Percentiles rank a stretch among this genome's conserved stretches.
Evolutionary conservation across 805 yeast genomes (phyloP).

Genomic region (Candida yuanshanica): DNA sequence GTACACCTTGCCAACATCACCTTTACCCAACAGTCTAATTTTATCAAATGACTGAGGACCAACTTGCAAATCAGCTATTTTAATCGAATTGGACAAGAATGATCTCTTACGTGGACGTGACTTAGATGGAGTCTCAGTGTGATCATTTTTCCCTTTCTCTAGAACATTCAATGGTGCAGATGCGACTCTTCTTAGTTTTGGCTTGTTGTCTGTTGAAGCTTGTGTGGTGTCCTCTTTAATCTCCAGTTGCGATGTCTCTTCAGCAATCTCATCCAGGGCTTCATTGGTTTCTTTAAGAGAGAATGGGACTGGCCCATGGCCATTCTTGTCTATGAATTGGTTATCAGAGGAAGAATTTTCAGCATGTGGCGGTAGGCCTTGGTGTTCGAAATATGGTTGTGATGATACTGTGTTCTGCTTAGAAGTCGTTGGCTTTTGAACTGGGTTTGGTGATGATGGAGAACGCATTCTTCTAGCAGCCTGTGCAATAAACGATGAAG

Average conservation of each 20-base stretch:
- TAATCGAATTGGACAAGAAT: slow-evolving; percentile 55
- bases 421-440: neutral
- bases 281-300: slow-evolving; percentile 23
- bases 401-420: slow-evolving; percentile 19
- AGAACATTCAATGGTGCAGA: slow-evolving; percentile 72
- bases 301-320: slow-evolving; percentile 27
- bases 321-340: slow-evolving; percentile 8
- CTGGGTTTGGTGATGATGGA: slow-evolving; percentile 28
- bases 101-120: slow-evolving; percentile 40
- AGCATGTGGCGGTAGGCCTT: slow-evolving; percentile 53
- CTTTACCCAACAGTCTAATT: slow-evolving; percentile 86
- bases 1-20: slow-evolving; percentile 97
- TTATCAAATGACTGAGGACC: slow-evolving; percentile 85
- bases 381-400: slow-evolving; percentile 51
- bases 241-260: slow-evolving; percentile 22
- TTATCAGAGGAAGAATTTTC: slow-evolving; percentile 9
- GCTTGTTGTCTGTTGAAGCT: slow-evolving; percentile 8
- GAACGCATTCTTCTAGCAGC: slow-evolving; percentile 28
- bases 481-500: slow-evolving; percentile 12
- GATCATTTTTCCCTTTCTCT: slow-evolving; percentile 15
- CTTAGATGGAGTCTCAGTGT: slow-evolving; percentile 15
- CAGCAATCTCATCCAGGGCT: slow-evolving; percentile 30
- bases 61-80: slow-evolving; percentile 76
- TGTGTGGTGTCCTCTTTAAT: neutral
- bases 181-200: slow-evolving; percentile 64